phyloP scores from a whole-genome alignment of 192 early-diverging fungal species.

The Tieghemiomyces parasiticus region DNA sequence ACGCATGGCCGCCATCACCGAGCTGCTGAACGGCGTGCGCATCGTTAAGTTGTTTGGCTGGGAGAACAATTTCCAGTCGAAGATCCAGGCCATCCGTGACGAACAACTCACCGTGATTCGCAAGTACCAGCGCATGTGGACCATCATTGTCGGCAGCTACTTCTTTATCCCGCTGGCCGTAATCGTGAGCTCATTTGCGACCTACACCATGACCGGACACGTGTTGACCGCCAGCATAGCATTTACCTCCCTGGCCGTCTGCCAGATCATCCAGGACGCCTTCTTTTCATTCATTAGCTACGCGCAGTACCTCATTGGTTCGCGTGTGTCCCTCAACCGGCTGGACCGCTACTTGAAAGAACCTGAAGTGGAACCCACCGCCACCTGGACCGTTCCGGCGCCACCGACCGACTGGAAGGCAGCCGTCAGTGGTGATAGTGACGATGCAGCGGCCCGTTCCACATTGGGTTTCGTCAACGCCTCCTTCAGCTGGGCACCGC shows the following conservation, averaged over 20 bases:
- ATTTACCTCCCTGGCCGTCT: constrained; percentile 59
- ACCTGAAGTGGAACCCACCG: constrained; percentile 38
- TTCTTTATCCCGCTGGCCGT: constrained; percentile 42
- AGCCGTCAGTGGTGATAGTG: no score
- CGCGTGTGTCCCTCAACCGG: constrained; percentile 46
- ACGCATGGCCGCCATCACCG: constrained; percentile 66
- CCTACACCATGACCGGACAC: constrained; percentile 41
- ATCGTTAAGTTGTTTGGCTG: constrained; percentile 90
- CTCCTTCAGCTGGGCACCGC: constrained; percentile 43
- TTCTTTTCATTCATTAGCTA: constrained; percentile 46
- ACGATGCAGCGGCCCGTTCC: constrained; percentile 18
- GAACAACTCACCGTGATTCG: constrained; percentile 42
- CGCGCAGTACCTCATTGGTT: constrained; percentile 40
- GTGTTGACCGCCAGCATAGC: constrained; percentile 43
- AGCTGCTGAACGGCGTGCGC: constrained; percentile 78
- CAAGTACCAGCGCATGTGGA: constrained; percentile 33
- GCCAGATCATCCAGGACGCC: constrained; percentile 48
- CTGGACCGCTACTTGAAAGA: constrained; percentile 64
- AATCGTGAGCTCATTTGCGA: constrained; percentile 39
- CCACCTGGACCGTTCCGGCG: not conserved
- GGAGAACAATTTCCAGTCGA: constrained; percentile 56
- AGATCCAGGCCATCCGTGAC: constrained; percentile 45
- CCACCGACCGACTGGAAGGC: no score
- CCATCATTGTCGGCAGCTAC: constrained; percentile 37
- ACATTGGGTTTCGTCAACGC: constrained; percentile 53